phyloP scores from a whole-genome alignment of 352 stramenopile genomes.

The Pythium brachiatum region DNA sequence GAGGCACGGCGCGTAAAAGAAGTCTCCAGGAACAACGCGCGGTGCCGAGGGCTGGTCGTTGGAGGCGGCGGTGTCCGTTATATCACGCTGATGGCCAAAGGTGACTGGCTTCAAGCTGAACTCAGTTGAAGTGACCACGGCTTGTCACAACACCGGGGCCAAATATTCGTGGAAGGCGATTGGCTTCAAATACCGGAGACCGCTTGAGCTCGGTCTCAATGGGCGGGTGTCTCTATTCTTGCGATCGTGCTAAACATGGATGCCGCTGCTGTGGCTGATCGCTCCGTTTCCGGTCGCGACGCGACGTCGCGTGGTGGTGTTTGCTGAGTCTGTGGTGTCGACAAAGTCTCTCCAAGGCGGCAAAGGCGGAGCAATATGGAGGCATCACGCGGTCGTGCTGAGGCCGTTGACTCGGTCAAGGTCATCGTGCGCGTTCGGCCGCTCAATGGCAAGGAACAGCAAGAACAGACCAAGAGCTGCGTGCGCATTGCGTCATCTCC shows the following conservation, averaged over 20 bases:
- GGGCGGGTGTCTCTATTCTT: neutral
- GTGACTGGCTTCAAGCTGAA: conserved; percentile 5
- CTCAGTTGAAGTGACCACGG: neutral
- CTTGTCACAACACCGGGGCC: neutral
- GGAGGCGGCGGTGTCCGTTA: neutral
- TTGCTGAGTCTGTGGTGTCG: neutral
- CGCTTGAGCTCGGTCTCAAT: neutral
- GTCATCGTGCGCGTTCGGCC: conserved; percentile 78
- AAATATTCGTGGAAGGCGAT: neutral
- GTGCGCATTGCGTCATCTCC: conserved; percentile 54
- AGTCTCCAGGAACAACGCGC: neutral
- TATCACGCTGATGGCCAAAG: neutral
- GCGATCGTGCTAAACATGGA: neutral
- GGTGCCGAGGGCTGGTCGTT: neutral
- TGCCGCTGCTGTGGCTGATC: neutral
- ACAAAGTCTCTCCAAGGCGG: neutral
- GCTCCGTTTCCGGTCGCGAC: neutral
- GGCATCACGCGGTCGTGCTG: conserved; percentile 1
- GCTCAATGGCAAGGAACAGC: conserved; percentile 57
- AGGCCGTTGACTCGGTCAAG: conserved; percentile 52
- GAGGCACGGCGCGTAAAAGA: neutral
- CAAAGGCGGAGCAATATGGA: conserved; percentile 3
- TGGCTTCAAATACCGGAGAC: neutral
- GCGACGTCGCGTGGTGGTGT: neutral
- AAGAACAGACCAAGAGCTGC: conserved; percentile 75